These are phyloP conservation scores for Schizochytrium sp. DNA, from an alignment of 108 stramenopile genomes.

Conservation along the genomic window DNA sequence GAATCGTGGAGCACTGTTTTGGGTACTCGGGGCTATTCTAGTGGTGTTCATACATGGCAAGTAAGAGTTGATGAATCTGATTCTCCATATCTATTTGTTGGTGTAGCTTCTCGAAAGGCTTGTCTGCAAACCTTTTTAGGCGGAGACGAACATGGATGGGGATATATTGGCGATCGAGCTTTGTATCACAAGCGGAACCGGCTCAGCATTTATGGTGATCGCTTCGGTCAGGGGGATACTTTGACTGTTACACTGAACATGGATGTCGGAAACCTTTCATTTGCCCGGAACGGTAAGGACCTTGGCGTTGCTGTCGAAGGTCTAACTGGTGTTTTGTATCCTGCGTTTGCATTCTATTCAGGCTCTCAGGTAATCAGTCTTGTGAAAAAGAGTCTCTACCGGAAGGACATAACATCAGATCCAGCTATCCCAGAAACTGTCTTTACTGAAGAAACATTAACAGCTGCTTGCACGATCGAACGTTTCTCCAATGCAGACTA, in stretches of 20 bases:
- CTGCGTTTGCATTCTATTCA: constrained; percentile 72
- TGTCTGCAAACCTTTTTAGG: constrained; percentile 91
- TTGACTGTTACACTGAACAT: constrained; percentile 76
- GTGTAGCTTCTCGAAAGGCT: constrained; percentile 89
- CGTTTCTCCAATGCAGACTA: not conserved
- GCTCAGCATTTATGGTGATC: constrained; percentile 76
- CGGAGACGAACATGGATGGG: constrained; percentile 96
- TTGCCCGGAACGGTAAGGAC: constrained; percentile 77
- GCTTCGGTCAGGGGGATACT: constrained; percentile 71
- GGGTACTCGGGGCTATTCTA: constrained; percentile 63
- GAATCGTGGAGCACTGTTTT: constrained; percentile 75
- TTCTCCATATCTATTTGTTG: constrained; percentile 93
- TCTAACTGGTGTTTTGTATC: constrained; percentile 64
- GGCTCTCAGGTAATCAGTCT: constrained; percentile 69
- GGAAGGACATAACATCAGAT: not conserved
- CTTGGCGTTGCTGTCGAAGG: constrained; percentile 68
- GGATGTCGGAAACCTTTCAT: constrained; percentile 74
- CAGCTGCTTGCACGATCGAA: constrained; percentile 63
- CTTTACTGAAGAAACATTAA: constrained; percentile 67
- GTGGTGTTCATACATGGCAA: constrained; percentile 70
- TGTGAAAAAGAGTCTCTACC: constrained; percentile 9
- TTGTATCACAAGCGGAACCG: constrained; percentile 91
- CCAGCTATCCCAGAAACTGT: not conserved
- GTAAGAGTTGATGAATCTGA: constrained; percentile 85
- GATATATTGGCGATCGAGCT: constrained; percentile 95